These are phyloP conservation scores for Scedosporium minutisporum DNA, from an alignment of 2,329 filamentous ascomycete species.

Conservation along the genomic window DNA sequence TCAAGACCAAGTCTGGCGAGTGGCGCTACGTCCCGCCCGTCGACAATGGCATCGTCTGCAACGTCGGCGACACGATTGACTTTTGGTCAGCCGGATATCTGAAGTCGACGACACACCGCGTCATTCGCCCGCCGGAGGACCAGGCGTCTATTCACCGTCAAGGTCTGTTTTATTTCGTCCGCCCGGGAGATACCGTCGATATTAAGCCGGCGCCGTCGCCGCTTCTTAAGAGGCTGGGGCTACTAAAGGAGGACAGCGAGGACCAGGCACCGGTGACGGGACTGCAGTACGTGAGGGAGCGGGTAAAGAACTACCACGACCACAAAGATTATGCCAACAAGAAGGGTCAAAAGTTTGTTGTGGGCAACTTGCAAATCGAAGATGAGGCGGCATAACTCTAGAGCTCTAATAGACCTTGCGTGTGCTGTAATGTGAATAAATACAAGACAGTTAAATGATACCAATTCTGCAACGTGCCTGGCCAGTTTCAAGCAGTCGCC, in stretches of 20 bases:
- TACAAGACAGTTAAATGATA: too few species aligned
- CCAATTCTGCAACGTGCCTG: too few species aligned
- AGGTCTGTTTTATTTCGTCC: constrained; percentile 25
- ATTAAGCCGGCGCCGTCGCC: constrained; percentile 21
- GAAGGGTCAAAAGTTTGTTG: constrained; percentile 27
- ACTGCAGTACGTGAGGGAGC: constrained; percentile 28
- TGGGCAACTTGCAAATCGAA: constrained; percentile 29
- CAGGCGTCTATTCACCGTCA: constrained; percentile 21
- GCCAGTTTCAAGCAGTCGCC: too few species aligned
- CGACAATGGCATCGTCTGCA: constrained; percentile 34
- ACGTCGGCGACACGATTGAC: constrained; percentile 24
- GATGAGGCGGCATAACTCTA: constrained; percentile 21
- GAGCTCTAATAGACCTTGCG: background rate
- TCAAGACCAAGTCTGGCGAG: constrained; percentile 25
- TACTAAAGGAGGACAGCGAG: constrained; percentile 15
- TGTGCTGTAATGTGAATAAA: background rate
- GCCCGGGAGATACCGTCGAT: constrained; percentile 21
- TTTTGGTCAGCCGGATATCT: constrained; percentile 21
- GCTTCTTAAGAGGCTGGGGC: constrained; percentile 17
- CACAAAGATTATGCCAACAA: constrained; percentile 27
- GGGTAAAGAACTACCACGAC: constrained; percentile 30
- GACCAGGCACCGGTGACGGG: constrained; percentile 22
- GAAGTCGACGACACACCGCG: constrained; percentile 24
- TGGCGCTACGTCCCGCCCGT: constrained; percentile 36
- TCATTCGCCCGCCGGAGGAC: constrained; percentile 23